A percentile compares a stretch with the other conserved stretches of the same genome.
phyloP scores from a whole-genome alignment of 257 asterid genomes.

The Nicotiana attenuata region DNA sequence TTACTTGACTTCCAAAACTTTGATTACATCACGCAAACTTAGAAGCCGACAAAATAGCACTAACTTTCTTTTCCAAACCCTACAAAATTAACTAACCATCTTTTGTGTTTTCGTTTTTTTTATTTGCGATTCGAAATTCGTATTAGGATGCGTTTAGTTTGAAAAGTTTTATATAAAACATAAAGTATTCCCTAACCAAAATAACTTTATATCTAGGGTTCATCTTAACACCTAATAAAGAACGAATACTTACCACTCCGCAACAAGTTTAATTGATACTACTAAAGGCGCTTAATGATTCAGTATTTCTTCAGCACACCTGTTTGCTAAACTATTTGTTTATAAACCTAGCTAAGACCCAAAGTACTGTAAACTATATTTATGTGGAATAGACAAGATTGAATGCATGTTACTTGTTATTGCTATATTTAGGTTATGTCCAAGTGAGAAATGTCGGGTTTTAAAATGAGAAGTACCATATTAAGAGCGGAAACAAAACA shows the following conservation, averaged over 20 bases:
- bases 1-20: slow-evolving; percentile 1
- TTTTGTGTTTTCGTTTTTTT: no score
- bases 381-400: background rate
- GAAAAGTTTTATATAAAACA: no score
- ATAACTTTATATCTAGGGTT: no score
- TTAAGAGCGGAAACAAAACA: background rate
- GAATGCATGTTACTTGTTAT: background rate
- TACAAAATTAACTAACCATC: background rate
- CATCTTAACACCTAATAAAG: no score
- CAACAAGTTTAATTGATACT: no score
- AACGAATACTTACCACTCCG: no score
- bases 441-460: background rate
- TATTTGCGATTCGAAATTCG: no score
- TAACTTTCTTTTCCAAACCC: background rate
- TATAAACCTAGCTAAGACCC: background rate
- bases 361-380: background rate
- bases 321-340: background rate
- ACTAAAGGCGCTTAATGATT: no score
- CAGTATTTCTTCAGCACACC: no score
- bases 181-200: no score
- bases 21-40: slow-evolving; percentile 9
- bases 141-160: no score
- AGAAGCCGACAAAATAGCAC: slow-evolving; percentile 13
- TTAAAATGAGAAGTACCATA: background rate
- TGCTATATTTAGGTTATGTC: slow-evolving; percentile 3